Conservation (phyloP, 108 stramenopile species). For the Fragilaria crotonensis region DNA sequence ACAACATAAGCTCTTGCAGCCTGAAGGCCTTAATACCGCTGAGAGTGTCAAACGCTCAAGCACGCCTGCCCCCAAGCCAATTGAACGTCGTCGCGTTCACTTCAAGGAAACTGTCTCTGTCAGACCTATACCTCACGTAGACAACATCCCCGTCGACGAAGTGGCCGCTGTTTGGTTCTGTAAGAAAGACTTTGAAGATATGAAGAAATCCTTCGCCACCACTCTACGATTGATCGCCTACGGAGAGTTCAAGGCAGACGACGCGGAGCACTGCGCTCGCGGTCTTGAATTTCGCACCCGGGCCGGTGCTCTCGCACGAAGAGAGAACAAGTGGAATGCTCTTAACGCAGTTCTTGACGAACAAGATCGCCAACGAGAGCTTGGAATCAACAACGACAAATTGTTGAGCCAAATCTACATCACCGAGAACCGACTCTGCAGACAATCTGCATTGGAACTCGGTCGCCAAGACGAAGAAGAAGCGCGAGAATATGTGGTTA, state of each 20-base stretch:
- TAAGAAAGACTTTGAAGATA: conserved; percentile 9
- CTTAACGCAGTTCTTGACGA: conserved; percentile 18
- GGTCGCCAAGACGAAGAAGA: no score
- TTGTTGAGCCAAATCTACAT: no score
- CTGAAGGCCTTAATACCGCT: no score
- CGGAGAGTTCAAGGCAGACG: conserved; percentile 1
- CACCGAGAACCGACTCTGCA: no score
- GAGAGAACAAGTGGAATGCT: conserved; percentile 15
- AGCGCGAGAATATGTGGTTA: no score
- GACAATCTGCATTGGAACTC: no score
- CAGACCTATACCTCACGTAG: conserved; percentile 10
- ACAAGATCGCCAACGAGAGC: conserved; percentile 17
- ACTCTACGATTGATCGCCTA: conserved; percentile 12
- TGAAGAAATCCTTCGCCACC: conserved; percentile 4
- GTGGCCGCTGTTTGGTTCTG: conserved; percentile 12
- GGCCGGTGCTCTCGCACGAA: conserved; percentile 10
- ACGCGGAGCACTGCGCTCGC: conserved; percentile 12
- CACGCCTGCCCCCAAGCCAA: no score
- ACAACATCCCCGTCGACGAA: conserved; percentile 8
- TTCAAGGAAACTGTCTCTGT: no score
- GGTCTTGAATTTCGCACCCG: conserved; percentile 15
- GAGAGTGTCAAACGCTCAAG: no score
- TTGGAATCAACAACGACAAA: conserved; percentile 9
- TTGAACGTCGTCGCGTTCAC: no score
- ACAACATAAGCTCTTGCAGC: no score